A percentile compares a stretch with the other conserved stretches of the same genome.
Evolutionary conservation across 192 early-diverging fungal genomes (phyloP).

Genomic region (Rhizophagus prolifer): DNA sequence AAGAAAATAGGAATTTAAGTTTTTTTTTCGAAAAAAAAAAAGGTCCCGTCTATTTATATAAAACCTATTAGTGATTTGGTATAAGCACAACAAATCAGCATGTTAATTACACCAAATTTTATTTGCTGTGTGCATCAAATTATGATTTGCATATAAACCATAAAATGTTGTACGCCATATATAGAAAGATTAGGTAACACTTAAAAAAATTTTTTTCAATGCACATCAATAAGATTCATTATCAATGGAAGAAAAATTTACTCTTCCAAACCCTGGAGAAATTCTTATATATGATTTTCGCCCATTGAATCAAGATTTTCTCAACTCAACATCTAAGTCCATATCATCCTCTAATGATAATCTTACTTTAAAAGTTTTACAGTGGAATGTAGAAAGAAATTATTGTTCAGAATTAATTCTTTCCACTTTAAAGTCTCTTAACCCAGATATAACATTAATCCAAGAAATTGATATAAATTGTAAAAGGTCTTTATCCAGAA

Average conservation of each 20-base stretch:
- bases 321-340: not conserved
- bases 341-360: not conserved
- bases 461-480: conserved; percentile 81
- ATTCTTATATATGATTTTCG: conserved; percentile 50
- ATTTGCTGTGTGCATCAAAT: too few relatives aligned
- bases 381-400: conserved; percentile 85
- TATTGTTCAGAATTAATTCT: conserved; percentile 66
- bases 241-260: conserved; percentile 17
- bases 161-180: too few relatives aligned
- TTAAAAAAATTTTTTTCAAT: too few relatives aligned
- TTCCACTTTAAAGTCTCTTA: conserved; percentile 48
- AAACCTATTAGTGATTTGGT: too few relatives aligned
- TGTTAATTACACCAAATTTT: too few relatives aligned
- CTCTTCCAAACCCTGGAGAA: conserved; percentile 44
- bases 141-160: too few relatives aligned
- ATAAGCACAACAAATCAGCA: too few relatives aligned
- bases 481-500: conserved; percentile 57
- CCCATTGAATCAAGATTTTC: not conserved
- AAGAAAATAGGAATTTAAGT: too few relatives aligned
- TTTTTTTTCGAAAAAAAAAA: too few relatives aligned
- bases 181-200: too few relatives aligned
- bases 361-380: conserved; percentile 57
- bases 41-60: too few relatives aligned
- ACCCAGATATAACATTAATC: conserved; percentile 70
- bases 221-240: too few relatives aligned